phyloP scores from a whole-genome alignment of 441 rosid species.

The Erodium chrysanthum region DNA sequence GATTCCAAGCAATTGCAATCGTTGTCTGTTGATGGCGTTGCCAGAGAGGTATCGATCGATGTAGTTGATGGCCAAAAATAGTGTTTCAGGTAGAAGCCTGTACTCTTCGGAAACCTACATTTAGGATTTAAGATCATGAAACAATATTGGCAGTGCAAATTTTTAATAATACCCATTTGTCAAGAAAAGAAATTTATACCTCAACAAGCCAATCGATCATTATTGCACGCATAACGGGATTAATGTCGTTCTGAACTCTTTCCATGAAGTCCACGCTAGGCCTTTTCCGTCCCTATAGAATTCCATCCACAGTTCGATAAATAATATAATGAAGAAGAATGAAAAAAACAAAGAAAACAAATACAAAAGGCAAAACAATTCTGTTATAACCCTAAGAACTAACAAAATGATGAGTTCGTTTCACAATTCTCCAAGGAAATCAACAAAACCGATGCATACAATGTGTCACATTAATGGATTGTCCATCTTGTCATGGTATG shows the following conservation, averaged over 20 bases:
- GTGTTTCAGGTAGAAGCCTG: conserved; percentile 72
- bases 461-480: too few species aligned
- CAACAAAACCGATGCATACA: too few species aligned
- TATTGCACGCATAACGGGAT: too few species aligned
- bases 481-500: too few species aligned
- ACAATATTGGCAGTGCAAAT: not conserved
- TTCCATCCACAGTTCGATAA: not conserved
- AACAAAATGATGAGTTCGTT: too few species aligned
- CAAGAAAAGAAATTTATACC: not conserved
- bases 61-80: conserved; percentile 71
- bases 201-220: too few species aligned
- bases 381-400: too few species aligned
- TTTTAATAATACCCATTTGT: not conserved
- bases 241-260: too few species aligned
- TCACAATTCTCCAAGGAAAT: too few species aligned
- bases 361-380: not conserved
- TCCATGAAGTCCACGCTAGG: too few species aligned
- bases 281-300: not conserved
- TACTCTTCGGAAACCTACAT: conserved; percentile 87
- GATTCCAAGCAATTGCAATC: conserved; percentile 77
- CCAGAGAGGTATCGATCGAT: conserved; percentile 87
- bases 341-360: not conserved
- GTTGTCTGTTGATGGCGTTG: conserved; percentile 56
- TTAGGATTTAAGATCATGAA: conserved; percentile 16
- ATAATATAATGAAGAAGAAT: not conserved